Conservation (phyloP, 78 protist genomes). For the Dictyostelium discoideum region DNA sequence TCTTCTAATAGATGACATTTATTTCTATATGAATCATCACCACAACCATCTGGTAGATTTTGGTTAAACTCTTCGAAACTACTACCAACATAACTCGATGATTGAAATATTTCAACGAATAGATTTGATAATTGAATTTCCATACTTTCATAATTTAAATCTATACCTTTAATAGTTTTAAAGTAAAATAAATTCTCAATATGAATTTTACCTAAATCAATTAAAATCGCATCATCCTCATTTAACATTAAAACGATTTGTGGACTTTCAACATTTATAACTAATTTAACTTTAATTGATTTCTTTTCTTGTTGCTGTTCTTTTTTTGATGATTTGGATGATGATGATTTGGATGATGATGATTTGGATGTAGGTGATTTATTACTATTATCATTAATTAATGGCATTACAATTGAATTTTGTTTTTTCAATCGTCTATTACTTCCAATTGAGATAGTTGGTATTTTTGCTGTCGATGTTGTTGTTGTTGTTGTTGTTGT, state of each 20-base stretch:
- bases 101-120: conserved; percentile 3
- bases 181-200: conserved; percentile 27
- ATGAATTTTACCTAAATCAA: conserved; percentile 64
- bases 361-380: background rate
- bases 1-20: conserved; percentile 19
- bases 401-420: conserved; percentile 55
- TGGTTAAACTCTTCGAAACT: background rate
- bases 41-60: background rate
- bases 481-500: background rate
- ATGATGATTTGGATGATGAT: background rate
- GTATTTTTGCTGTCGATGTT: background rate
- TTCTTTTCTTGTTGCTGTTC: conserved; percentile 3
- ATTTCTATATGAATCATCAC: background rate
- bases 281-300: background rate
- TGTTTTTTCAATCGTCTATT: conserved; percentile 40
- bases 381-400: background rate
- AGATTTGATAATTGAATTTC: conserved; percentile 38
- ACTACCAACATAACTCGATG: background rate
- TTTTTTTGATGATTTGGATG: background rate
- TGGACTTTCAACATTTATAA: conserved; percentile 38
- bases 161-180: background rate
- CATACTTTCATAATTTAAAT: conserved; percentile 21
- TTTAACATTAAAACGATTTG: conserved; percentile 22
- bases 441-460: background rate
- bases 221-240: background rate